These are phyloP conservation scores for Hypoxylon sp. DNA, from an alignment of 2,329 filamentous ascomycete genomes.

Conservation along the genomic window DNA sequence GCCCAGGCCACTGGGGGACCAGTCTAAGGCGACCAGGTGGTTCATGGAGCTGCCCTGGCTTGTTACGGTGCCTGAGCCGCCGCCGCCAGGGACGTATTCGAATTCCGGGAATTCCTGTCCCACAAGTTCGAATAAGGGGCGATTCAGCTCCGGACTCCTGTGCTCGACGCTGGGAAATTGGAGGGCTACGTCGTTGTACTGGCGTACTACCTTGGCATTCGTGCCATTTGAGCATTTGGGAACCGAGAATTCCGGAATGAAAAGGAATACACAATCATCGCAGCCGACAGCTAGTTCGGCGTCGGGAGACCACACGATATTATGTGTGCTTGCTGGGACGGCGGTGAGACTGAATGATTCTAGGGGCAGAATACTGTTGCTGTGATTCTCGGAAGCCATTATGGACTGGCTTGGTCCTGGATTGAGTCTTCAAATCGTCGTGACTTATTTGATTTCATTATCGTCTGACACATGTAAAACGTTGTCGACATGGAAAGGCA, in stretches of 20 bases:
- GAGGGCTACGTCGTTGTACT: constrained; percentile 50
- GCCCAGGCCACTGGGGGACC: constrained; percentile 71
- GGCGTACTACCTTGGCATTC: constrained; percentile 42
- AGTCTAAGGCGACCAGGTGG: constrained; percentile 66
- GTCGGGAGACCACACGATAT: constrained; percentile 67
- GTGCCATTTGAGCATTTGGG: constrained; percentile 5
- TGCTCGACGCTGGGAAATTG: constrained; percentile 50
- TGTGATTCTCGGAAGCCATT: constrained; percentile 36
- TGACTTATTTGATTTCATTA: background rate
- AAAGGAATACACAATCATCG: constrained; percentile 67
- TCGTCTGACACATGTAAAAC: background rate
- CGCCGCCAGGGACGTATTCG: constrained; percentile 58
- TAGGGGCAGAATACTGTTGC: constrained; percentile 59
- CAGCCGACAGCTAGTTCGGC: constrained; percentile 68
- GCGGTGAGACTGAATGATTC: constrained; percentile 60
- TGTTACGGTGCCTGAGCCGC: constrained; percentile 61
- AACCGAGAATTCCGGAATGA: constrained; percentile 60
- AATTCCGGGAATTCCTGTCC: constrained; percentile 47
- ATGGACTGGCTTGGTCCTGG: background rate
- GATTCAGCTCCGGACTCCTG: constrained; percentile 47
- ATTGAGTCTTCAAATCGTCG: constrained; percentile 3
- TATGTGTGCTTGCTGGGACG: constrained; percentile 59
- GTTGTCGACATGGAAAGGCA: constrained; percentile 7
- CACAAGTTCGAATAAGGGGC: constrained; percentile 47
- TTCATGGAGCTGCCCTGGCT: constrained; percentile 65